Base-by-base conservation (phyloP, 192 early-diverging fungal genomes). In the Pilobolus umbonatus region DNA sequence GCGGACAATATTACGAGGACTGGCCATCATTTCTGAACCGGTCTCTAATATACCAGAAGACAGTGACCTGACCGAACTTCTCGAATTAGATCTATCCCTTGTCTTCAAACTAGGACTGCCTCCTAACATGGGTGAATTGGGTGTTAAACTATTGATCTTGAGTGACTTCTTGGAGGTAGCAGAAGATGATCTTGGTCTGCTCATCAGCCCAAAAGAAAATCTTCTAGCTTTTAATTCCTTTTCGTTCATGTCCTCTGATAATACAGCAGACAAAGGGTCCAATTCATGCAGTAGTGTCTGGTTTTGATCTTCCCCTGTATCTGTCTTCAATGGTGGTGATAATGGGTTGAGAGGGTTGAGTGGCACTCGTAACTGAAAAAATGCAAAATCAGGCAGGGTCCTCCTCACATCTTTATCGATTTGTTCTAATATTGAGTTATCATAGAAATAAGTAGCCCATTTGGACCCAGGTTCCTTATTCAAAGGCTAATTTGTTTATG, bases 381-480 rank as follows among this genome's bases (percentile, higher is more conserved):
- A 89, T 0, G 81, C 80, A 53, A 89, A 72, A 51, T 90, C 87
- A 4, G 89, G 86, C 22, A 89, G 68, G 6, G 89, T 89, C 15
- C 88, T 69, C 39, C 86, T 50, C 3, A 88, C 81, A 63, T 91
- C 88, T 56, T 85, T 87, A 69, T 88, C 85, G 24, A 89, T 88
- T 62, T 90, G 86, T 30, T 89, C 84, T 12, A 87, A 52, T 5
- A 77, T 75, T 10, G 49, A 61, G 39, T 80, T 78, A 40, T 87
- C 83, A 50, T 80, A 64, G 35, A 87, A 83, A 63, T 82, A 84
- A 34, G 64, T 36, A 22, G 52, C 52, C 52, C 52, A 54, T 54
- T 85, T 84, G 12, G 81, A 78, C 51, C 68, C 70, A 9, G 65
- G 70, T 35, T 65, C 72, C 28, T 60, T 36, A 58, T 39, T 52